A percentile compares a stretch with the other conserved stretches of the same genome.
These are phyloP conservation scores for Phytophthora aleatoria DNA, from an alignment of 352 stramenopile genomes.

Conservation along the genomic window DNA sequence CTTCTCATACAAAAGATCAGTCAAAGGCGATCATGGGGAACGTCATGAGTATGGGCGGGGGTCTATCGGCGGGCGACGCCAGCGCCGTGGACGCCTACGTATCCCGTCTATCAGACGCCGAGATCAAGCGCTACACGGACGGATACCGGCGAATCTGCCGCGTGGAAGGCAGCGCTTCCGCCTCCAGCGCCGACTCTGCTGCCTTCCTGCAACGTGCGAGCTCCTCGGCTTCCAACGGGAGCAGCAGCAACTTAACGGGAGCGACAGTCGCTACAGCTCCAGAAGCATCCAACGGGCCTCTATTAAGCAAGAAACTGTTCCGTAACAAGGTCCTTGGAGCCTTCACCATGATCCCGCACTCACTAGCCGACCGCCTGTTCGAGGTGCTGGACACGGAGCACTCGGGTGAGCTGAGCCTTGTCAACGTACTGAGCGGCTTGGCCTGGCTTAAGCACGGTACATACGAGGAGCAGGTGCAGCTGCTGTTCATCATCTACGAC, in stretches of 20 bases:
- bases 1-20: slow-evolving; percentile 30
- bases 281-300: slow-evolving; percentile 9
- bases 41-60: slow-evolving; percentile 62
- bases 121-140: slow-evolving; percentile 75
- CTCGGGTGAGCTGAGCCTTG: slow-evolving; percentile 63
- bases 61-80: slow-evolving; percentile 15
- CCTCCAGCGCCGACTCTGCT: slow-evolving; percentile 10
- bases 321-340: slow-evolving; percentile 77
- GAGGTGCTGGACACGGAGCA: slow-evolving; percentile 81
- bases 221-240: slow-evolving; percentile 23
- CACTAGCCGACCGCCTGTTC: slow-evolving; percentile 84
- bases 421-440: slow-evolving; percentile 70
- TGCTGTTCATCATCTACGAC: slow-evolving; percentile 89
- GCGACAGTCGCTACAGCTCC: slow-evolving; percentile 4
- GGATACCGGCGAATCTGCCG: slow-evolving; percentile 76
- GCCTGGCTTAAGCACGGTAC: slow-evolving; percentile 79
- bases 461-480: slow-evolving; percentile 70
- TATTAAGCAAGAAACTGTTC: slow-evolving; percentile 77
- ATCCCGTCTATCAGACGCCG: slow-evolving; percentile 52
- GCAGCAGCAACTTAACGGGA: slow-evolving; percentile 22
- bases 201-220: slow-evolving; percentile 19
- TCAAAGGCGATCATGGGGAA: slow-evolving; percentile 57
- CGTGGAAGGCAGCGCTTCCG: slow-evolving; percentile 30
- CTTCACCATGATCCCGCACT: slow-evolving; percentile 82
- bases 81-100: slow-evolving; percentile 49